These are phyloP conservation scores for Phytophthora pluvialis DNA, from an alignment of 352 stramenopile species.

Conservation along the genomic window DNA sequence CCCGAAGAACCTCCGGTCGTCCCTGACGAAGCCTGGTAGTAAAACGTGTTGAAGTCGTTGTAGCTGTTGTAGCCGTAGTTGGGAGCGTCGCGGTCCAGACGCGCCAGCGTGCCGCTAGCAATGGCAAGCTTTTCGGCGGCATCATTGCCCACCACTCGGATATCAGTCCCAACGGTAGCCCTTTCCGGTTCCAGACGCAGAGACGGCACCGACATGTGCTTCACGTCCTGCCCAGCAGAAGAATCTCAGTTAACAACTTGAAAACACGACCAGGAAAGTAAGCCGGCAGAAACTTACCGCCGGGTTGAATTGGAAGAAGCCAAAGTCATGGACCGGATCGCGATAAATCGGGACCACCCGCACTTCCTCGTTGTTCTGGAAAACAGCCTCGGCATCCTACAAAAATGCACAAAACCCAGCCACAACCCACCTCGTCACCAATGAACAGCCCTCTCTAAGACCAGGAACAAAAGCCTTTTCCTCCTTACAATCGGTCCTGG, in stretches of 20 bases:
- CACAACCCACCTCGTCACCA: constrained; percentile 1
- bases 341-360: constrained; percentile 92
- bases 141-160: constrained; percentile 94
- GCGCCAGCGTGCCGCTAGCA: constrained; percentile 90
- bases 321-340: constrained; percentile 95
- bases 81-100: constrained; percentile 90
- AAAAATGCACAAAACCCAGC: constrained; percentile 7
- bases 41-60: constrained; percentile 96
- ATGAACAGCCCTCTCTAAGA: background rate
- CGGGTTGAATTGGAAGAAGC: constrained; percentile 92
- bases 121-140: constrained; percentile 93
- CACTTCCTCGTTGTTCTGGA: constrained; percentile 95
- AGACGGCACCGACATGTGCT: constrained; percentile 82
- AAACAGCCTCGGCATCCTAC: constrained; percentile 89
- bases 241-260: background rate
- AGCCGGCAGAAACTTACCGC: constrained; percentile 38
- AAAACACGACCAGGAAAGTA: background rate
- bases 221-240: constrained; percentile 63
- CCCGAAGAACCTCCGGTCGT: constrained; percentile 86
- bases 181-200: constrained; percentile 83
- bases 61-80: constrained; percentile 92
- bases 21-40: constrained; percentile 89
- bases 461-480: background rate
- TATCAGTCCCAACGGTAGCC: constrained; percentile 91
- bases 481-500: constrained; percentile 79